These are phyloP conservation scores for Hypoxylon cercidicola DNA, from an alignment of 495 filamentous ascomycete genomes.

Conservation along the genomic window DNA sequence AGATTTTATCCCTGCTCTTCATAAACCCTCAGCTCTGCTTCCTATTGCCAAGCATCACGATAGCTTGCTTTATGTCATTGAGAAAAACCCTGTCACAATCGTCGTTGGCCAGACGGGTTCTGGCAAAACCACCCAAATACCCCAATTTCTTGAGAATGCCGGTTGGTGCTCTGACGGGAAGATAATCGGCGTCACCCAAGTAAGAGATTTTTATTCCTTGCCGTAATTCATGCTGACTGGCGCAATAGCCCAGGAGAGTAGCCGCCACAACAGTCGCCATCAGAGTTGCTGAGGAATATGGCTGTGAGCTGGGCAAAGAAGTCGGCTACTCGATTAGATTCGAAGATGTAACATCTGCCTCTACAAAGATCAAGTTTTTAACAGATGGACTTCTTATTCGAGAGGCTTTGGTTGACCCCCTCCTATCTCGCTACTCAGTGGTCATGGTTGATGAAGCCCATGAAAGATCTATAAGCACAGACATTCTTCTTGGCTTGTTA, in stretches of 20 bases:
- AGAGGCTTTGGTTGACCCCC: constrained; percentile 92
- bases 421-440: constrained; percentile 92
- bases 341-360: constrained; percentile 90
- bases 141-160: constrained; percentile 85
- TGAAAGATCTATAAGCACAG: constrained; percentile 93
- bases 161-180: constrained; percentile 89
- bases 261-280: constrained; percentile 92
- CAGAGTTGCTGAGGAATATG: constrained; percentile 92
- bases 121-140: constrained; percentile 90
- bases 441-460: constrained; percentile 99
- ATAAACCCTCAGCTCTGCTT: constrained; percentile 79
- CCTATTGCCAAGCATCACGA: constrained; percentile 82
- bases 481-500: constrained; percentile 90
- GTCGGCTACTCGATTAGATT: constrained; percentile 98
- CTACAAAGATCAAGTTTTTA: constrained; percentile 93
- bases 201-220: constrained; percentile 53
- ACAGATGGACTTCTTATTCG: constrained; percentile 95
- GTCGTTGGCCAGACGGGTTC: constrained; percentile 92
- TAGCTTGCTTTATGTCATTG: constrained; percentile 78
- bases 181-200: constrained; percentile 90
- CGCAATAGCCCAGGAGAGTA: constrained; percentile 80
- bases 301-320: constrained; percentile 90
- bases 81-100: constrained; percentile 81
- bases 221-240: constrained; percentile 27
- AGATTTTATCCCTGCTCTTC: constrained; percentile 77